phyloP scores from a whole-genome alignment of 768 basidiomycete species.

The Lactarius pseudohatsudake region DNA sequence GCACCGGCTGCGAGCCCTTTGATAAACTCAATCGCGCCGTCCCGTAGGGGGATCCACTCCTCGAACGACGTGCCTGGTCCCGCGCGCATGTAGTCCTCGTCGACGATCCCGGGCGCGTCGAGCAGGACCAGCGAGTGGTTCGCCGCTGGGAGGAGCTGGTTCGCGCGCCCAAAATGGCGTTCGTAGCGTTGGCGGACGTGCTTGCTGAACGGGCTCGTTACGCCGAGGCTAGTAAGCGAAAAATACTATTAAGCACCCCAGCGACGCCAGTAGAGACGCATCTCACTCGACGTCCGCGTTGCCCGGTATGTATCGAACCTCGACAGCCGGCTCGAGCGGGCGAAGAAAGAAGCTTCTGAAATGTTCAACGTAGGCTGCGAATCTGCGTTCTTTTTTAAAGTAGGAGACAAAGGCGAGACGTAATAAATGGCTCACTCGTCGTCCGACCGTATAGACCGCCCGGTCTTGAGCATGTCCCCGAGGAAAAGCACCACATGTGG shows the following conservation, averaged over 20 bases:
- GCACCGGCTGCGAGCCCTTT: conserved; percentile 43
- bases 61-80: conserved; percentile 49
- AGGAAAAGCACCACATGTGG: conserved; percentile 80
- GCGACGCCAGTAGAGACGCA: too few species aligned
- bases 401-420: too few species aligned
- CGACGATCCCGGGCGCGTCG: conserved; percentile 77
- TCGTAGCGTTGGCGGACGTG: conserved; percentile 58
- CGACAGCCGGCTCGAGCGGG: conserved; percentile 43
- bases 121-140: conserved; percentile 74
- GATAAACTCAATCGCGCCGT: conserved; percentile 63
- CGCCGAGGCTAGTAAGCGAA: conserved; percentile 13
- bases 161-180: conserved; percentile 66
- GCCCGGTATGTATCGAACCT: conserved; percentile 75
- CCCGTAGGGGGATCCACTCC: conserved; percentile 52
- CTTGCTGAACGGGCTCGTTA: conserved; percentile 23
- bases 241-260: too few species aligned
- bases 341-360: conserved; percentile 65
- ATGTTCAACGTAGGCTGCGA: conserved; percentile 62
- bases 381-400: conserved; percentile 54
- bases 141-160: conserved; percentile 57
- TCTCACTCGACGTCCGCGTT: conserved; percentile 86
- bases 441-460: conserved; percentile 60
- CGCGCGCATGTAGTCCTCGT: conserved; percentile 74
- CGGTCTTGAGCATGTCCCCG: conserved; percentile 92
- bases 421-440: conserved; percentile 40